Evolutionary conservation across 1,284 basidiomycete species (phyloP).

Genomic region (Malassezia obtusa): DNA sequence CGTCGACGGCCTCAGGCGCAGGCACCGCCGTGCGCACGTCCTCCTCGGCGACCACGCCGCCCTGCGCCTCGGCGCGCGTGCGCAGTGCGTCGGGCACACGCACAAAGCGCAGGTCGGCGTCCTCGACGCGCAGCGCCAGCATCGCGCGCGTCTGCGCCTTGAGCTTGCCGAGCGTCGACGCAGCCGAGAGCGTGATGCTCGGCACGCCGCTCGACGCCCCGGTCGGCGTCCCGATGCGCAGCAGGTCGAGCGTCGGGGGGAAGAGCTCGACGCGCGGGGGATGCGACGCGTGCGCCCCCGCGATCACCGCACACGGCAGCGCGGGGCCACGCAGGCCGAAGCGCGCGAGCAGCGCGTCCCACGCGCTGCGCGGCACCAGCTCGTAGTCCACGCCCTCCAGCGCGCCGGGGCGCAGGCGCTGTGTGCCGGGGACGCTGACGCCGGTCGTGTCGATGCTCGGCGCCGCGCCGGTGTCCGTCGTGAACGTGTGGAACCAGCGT

Average conservation of each 20-base stretch:
- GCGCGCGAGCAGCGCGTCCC: conserved; percentile 62
- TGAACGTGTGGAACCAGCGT: conserved; percentile 66
- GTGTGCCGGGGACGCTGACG: conserved; percentile 53
- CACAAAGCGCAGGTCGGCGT: conserved; percentile 25
- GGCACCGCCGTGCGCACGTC: conserved; percentile 12
- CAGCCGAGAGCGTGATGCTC: conserved; percentile 25
- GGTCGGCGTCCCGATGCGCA: conserved; percentile 46
- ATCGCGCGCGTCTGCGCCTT: conserved; percentile 25
- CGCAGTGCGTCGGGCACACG: conserved; percentile 21
- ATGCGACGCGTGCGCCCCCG: conserved; percentile 47
- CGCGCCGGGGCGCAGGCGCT: conserved; percentile 45
- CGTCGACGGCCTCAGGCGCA: conserved; percentile 34
- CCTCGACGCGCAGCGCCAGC: conserved; percentile 15
- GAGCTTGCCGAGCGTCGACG: conserved; percentile 26
- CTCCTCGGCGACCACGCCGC: background rate
- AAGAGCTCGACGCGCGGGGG: conserved; percentile 64
- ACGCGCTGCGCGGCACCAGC: conserved; percentile 64
- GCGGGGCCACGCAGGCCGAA: conserved; percentile 58
- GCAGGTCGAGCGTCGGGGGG: conserved; percentile 62
- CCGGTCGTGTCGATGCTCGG: conserved; percentile 65
- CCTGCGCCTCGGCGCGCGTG: conserved; percentile 4
- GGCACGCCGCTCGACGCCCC: conserved; percentile 31
- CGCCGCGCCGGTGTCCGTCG: conserved; percentile 55
- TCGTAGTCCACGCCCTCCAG: conserved; percentile 67
- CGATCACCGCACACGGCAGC: conserved; percentile 61